Conservation (phyloP, 495 filamentous ascomycete species). For the Neurospora sp. region DNA sequence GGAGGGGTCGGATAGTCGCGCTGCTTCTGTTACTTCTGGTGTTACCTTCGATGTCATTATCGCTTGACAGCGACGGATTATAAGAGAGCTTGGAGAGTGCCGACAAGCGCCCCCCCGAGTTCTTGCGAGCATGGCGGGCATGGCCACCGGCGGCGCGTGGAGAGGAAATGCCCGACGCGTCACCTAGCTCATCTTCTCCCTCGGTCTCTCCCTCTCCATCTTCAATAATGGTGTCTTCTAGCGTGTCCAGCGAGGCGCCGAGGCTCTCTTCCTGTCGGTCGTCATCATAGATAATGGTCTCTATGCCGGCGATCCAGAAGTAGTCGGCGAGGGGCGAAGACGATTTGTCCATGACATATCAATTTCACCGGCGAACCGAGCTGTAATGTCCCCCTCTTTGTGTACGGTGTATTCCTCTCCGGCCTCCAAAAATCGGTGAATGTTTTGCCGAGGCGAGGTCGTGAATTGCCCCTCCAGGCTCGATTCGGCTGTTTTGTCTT, state of each 20-base stretch:
- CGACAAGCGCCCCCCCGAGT: constrained; percentile 56
- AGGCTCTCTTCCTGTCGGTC: constrained; percentile 2
- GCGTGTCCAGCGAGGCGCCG: constrained; percentile 16
- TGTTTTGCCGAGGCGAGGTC: neutral
- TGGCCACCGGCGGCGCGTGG: constrained; percentile 40
- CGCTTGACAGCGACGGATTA: constrained; percentile 12
- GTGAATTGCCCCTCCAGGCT: neutral
- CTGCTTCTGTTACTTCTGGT: constrained; percentile 82
- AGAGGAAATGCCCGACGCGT: constrained; percentile 28
- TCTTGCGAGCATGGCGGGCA: constrained; percentile 49
- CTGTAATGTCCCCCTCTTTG: constrained; percentile 4
- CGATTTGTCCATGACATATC: constrained; percentile 47
- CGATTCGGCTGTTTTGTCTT: neutral
- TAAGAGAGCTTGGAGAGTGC: constrained; percentile 54
- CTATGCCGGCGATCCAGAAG: constrained; percentile 96
- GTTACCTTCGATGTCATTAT: constrained; percentile 46
- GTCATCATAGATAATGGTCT: constrained; percentile 56
- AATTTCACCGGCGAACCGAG: constrained; percentile 11
- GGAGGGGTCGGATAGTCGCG: constrained; percentile 60
- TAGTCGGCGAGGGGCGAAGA: constrained; percentile 88
- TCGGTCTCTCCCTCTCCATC: constrained; percentile 47
- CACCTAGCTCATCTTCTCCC: constrained; percentile 31
- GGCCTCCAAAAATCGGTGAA: neutral
- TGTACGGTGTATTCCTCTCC: constrained; percentile 4
- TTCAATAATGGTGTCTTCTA: constrained; percentile 76